phyloP scores from a whole-genome alignment of 78 protist species.

The Dictyostelium capitatum region DNA sequence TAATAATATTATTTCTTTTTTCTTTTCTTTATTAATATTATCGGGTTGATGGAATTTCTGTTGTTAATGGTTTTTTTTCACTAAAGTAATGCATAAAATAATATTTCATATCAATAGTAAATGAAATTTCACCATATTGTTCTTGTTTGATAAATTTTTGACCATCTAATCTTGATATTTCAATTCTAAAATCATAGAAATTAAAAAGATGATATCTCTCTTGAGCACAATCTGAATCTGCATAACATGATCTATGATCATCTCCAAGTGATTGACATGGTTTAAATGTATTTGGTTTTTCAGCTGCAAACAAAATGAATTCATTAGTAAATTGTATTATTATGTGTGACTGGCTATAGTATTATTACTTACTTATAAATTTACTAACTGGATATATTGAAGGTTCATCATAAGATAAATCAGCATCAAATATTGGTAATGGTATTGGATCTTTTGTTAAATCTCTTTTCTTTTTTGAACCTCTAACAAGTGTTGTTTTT shows the following conservation, averaged over 20 bases:
- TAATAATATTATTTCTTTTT: not conserved
- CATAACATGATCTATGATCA: conserved; percentile 3
- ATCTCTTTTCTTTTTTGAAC: conserved; percentile 15
- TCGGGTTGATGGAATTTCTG: no score
- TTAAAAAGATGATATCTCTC: conserved; percentile 8
- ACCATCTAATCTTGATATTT: not conserved
- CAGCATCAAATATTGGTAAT: not conserved
- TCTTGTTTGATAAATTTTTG: not conserved
- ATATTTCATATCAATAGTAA: conserved; percentile 22
- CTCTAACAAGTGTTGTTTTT: not conserved
- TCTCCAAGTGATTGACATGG: conserved; percentile 7
- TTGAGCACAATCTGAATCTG: not conserved
- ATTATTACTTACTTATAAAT: not conserved
- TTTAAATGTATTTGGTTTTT: not conserved
- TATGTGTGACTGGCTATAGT: no score
- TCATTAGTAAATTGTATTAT: no score
- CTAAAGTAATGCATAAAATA: conserved; percentile 48
- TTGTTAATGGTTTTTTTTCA: not conserved
- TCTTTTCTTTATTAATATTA: not conserved
- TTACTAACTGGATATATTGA: not conserved
- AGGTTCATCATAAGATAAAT: not conserved
- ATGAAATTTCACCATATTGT: not conserved
- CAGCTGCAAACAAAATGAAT: not conserved
- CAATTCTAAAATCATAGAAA: conserved; percentile 9
- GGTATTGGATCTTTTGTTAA: conserved; percentile 21